phyloP scores from a whole-genome alignment of 1,139 yeast species.

The Pichiaceae sp. region DNA sequence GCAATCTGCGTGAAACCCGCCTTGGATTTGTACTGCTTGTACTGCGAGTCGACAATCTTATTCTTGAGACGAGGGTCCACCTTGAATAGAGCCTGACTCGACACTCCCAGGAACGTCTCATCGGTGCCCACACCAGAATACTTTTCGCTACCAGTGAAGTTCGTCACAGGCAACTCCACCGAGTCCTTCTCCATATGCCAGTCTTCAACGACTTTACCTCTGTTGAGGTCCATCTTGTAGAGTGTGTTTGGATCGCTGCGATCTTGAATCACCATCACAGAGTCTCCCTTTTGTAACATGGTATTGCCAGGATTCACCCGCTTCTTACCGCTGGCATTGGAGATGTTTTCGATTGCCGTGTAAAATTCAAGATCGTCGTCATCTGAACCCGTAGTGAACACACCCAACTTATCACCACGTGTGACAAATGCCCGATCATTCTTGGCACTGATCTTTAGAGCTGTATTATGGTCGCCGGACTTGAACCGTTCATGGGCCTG shows the following conservation, averaged over 20 bases:
- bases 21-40: conserved; percentile 44
- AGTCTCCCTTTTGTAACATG: conserved; percentile 72
- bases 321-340: conserved; percentile 42
- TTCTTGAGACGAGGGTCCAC: conserved; percentile 72
- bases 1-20: conserved; percentile 54
- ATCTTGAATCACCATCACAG: conserved; percentile 57
- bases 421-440: conserved; percentile 72
- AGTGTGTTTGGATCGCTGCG: conserved; percentile 34
- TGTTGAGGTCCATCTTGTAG: conserved; percentile 69
- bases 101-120: conserved; percentile 64
- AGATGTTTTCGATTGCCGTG: conserved; percentile 58
- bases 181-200: conserved; percentile 44
- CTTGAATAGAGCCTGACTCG: conserved; percentile 56
- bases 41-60: conserved; percentile 48
- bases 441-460: conserved; percentile 60
- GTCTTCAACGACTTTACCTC: conserved; percentile 77
- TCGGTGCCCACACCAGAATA: conserved; percentile 69
- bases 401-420: conserved; percentile 74
- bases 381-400: conserved; percentile 49
- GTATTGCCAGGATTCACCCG: conserved; percentile 51
- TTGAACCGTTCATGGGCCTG: conserved; percentile 22
- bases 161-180: conserved; percentile 35
- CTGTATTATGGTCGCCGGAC: conserved; percentile 41
- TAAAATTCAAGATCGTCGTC: conserved; percentile 46
- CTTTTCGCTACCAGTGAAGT: conserved; percentile 63